Evolutionary conservation across 75 land plant genomes (phyloP).

Genomic region (Pinus taeda): DNA sequence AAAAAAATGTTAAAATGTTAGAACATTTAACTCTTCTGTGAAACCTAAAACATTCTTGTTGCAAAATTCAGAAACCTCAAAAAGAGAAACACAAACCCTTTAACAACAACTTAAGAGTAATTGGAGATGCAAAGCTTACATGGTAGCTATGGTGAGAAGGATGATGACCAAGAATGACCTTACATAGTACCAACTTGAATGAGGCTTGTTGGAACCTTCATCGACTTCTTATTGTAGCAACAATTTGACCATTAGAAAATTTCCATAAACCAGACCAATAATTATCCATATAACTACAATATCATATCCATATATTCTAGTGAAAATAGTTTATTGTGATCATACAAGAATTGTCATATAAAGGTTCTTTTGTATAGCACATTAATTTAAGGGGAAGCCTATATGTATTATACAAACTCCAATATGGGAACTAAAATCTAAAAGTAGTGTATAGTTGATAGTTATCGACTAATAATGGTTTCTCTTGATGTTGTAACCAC

Average conservation of each 20-base stretch:
- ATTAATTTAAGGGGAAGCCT: neutral
- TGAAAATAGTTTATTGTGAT: constrained; percentile 50
- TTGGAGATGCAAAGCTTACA: constrained; percentile 38
- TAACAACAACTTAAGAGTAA: neutral
- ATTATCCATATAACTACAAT: constrained; percentile 57
- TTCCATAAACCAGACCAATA: constrained; percentile 38
- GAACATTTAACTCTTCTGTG: no score
- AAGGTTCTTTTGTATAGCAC: constrained; percentile 4
- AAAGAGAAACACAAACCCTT: no score
- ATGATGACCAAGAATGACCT: constrained; percentile 32
- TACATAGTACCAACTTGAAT: constrained; percentile 20
- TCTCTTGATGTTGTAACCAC: constrained; percentile 61
- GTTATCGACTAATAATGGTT: constrained; percentile 81
- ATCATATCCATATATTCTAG: constrained; percentile 59
- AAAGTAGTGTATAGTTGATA: neutral
- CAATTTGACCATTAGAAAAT: constrained; percentile 17
- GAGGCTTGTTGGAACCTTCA: constrained; percentile 7
- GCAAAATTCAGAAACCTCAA: no score
- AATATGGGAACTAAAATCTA: neutral
- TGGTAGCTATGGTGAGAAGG: constrained; percentile 43
- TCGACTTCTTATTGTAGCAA: constrained; percentile 21
- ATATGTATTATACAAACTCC: no score
- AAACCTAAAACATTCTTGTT: no score
- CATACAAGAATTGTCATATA: neutral
- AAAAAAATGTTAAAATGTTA: no score